phyloP scores from a whole-genome alignment of 495 filamentous ascomycete genomes.

The Amorphotheca resinae region DNA sequence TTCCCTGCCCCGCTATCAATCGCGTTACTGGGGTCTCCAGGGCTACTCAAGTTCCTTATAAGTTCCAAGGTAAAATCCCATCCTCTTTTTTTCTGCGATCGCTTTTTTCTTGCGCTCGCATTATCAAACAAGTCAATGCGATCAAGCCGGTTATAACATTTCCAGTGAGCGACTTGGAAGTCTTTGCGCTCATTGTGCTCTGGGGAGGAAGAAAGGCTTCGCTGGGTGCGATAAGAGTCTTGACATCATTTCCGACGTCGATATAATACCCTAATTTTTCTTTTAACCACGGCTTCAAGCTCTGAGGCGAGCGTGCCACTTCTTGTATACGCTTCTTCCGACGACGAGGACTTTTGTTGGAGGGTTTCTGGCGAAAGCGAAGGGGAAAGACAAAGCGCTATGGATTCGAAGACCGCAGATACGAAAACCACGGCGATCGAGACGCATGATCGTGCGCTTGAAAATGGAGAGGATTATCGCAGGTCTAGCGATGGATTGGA shows the following conservation, averaged over 20 bases:
- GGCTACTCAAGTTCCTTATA: too few species aligned
- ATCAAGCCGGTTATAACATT: conserved; percentile 8
- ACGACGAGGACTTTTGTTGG: conserved; percentile 5
- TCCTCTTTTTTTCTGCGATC: too few species aligned
- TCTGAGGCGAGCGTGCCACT: conserved; percentile 8
- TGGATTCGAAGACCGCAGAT: conserved; percentile 5
- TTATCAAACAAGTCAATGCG: conserved; percentile 12
- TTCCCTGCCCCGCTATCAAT: too few species aligned
- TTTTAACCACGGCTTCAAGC: conserved; percentile 10
- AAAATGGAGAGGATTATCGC: conserved; percentile 12
- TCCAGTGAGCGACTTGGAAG: conserved; percentile 40
- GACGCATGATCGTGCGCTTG: conserved; percentile 1
- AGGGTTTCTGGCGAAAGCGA: neutral
- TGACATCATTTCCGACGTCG: conserved; percentile 3
- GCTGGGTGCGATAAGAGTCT: conserved; percentile 3
- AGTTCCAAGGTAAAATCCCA: too few species aligned
- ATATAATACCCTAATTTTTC: conserved; percentile 7
- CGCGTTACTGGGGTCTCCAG: too few species aligned
- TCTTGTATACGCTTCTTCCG: conserved; percentile 21
- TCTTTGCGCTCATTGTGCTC: conserved; percentile 45
- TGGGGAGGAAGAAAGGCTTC: conserved; percentile 42
- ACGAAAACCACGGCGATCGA: conserved; percentile 7
- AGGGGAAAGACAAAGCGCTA: neutral
- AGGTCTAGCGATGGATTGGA: conserved; percentile 13
- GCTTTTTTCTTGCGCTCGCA: too few species aligned